Base-by-base conservation (phyloP, 2,329 filamentous ascomycete genomes). In the Monosporascus sp. region DNA sequence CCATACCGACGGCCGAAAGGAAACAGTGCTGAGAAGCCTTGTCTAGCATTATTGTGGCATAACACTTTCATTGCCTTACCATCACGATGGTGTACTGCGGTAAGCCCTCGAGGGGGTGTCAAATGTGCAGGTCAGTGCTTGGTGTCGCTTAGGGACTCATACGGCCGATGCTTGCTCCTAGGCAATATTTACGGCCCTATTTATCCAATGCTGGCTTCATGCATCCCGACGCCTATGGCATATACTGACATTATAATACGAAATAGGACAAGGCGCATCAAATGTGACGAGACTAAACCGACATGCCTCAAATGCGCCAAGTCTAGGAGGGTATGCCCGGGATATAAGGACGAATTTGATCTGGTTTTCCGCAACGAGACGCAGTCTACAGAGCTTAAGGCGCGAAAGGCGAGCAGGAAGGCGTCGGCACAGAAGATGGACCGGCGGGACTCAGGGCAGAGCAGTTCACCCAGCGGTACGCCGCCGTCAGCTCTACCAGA, bases 331-430 rank as follows among this genome's bases (percentile, higher is more conserved):
- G 74, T 79, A 59, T 88, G 85, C 63, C 84, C 84, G 3, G 85
- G 85, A 46, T 87, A 87, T 69, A 84, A 83, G 66, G 83, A 88
- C 64, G 85, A 88, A 59, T 87, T 89, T 61, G 86, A 90, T 61
- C 71, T 89, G 24, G 81, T 90, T 52, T 88, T 89, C 61, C 83
- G 86, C 52, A 86, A 89, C 66, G 86, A 89, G 71, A 89, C 86
- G 27, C 81, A 82, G 59, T 84, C 85, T 1, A 86, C 85, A 36
- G 84, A 85, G 63, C 77, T 80, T 56, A 79, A 84, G 62, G 84
- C 82, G 17, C 77, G 79, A 52, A 83, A 79, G 62, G 76, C 79
- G 43, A 80, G 69, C 66, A 77, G 73, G 64, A 83, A 81, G 59
- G 69, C 71, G 2, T 59, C 71, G 37, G 65, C 66, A 14, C 67